phyloP scores from a whole-genome alignment of 306 rosid genomes.

The Purshia tridentata region DNA sequence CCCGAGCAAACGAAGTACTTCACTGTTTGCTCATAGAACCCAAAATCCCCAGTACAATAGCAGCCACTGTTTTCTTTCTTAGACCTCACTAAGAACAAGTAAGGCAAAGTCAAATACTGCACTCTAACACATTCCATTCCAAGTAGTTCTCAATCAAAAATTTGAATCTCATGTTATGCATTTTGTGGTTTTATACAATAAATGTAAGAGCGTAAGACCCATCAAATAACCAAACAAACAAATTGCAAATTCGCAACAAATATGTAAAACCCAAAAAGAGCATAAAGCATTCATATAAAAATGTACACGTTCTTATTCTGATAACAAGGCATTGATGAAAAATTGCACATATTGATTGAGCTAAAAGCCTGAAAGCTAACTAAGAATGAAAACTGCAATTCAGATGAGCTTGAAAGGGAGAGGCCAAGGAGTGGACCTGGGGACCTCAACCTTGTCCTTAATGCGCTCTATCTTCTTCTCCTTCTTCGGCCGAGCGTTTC shows the following conservation, averaged over 20 bases:
- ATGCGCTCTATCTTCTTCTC: constrained; percentile 92
- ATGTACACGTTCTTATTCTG: not conserved
- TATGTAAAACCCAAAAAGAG: not conserved
- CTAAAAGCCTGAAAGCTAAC: constrained; percentile 2
- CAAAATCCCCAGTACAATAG: not conserved
- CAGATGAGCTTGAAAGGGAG: constrained; percentile 93
- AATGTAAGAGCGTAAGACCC: not conserved
- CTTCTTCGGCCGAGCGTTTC: constrained; percentile 75
- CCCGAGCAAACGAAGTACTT: not conserved
- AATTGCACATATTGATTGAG: not conserved
- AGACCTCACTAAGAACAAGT: not conserved
- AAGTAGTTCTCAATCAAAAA: not conserved
- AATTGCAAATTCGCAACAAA: not conserved
- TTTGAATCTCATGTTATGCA: not conserved
- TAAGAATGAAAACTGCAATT: not conserved
- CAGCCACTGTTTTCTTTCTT: not conserved
- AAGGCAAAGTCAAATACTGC: not conserved
- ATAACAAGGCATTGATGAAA: not conserved
- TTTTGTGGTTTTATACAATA: not conserved
- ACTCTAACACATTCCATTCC: not conserved
- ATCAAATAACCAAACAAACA: not conserved
- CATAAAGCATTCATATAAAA: not conserved
- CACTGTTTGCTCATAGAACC: not conserved
- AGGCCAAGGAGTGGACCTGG: constrained; percentile 99
- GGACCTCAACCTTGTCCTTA: constrained; percentile 89